Evolutionary conservation across 495 filamentous ascomycete genomes (phyloP), one percentile per base, ranked within the genome.

Genomic region (Daldinia loculata): DNA sequence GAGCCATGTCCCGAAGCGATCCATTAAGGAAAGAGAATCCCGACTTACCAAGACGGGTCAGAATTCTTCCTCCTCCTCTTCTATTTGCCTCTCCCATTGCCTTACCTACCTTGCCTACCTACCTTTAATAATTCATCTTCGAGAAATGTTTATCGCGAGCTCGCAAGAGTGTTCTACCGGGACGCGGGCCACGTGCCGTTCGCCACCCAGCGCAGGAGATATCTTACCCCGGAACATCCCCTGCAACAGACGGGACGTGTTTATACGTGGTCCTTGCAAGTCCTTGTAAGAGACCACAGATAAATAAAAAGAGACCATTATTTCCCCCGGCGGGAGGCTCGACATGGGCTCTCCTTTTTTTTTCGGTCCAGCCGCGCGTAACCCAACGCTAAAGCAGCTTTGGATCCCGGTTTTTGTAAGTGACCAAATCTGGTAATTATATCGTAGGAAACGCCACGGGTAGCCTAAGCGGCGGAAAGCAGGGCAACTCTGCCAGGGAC

Each of bases 21-120:
- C 70, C 70, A 62, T 73, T 69, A 50, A 59, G 70, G 70, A 69
- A 73, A 69, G 57, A 59, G 60, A 65, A 45, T 58, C 26, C 52
- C 51, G 56, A 69, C 70, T 41, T 73, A 69, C 70, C 66, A 58
- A 69, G 70, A 66, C 61, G 61, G 70, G 66, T 69, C 61, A 62
- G 57, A 50, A 57, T 69, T 66, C 19, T 19, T 58, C 32, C 41
- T 63, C 53, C 45, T 67, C 52, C 3, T 29, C 34, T 43, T 58
- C 50, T 29, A 9, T 34, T 34, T 34, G 2, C 53, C 24, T 52
- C 38, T 29, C 6, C 11, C 43, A 11, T 26, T 27, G 12, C 9
- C 0, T 34, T 34, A 4, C 9, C 32, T 12, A 34, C 9, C 32
- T 12, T 43, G 2, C 2, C 41, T 17, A 17, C 0, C 3, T 48